A percentile compares a stretch with the other conserved stretches of the same genome.
Conservation (phyloP, 2,329 filamentous ascomycete species). For the Pleurostoma richardsiae region DNA sequence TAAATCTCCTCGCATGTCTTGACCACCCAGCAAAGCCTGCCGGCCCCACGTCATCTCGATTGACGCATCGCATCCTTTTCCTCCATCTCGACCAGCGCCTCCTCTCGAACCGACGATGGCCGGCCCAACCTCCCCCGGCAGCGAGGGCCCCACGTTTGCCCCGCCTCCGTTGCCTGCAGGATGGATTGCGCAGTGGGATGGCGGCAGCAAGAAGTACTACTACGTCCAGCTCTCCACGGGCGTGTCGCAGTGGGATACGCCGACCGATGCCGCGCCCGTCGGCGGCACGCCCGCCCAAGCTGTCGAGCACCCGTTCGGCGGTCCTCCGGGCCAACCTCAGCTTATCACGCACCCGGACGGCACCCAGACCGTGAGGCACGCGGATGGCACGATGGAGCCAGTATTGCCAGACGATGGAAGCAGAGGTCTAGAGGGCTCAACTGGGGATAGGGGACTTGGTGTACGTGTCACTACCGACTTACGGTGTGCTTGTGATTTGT, state of each 20-base stretch:
- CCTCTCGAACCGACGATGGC: slow-evolving; percentile 38
- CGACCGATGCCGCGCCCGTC: slow-evolving; percentile 57
- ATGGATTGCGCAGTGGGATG: slow-evolving; percentile 69
- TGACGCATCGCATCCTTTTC: too few relatives aligned
- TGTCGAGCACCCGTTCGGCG: slow-evolving; percentile 58
- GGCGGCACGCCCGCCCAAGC: slow-evolving; percentile 53
- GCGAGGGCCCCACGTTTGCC: slow-evolving; percentile 53
- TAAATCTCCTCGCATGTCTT: too few relatives aligned
- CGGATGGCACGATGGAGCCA: slow-evolving; percentile 58
- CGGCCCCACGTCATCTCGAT: too few relatives aligned
- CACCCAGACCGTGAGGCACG: slow-evolving; percentile 54
- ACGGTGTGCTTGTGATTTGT: not conserved
- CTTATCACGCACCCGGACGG: slow-evolving; percentile 60
- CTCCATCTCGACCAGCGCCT: not conserved
- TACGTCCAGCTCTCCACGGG: slow-evolving; percentile 70
- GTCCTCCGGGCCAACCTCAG: slow-evolving; percentile 37
- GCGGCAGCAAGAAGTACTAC: slow-evolving; percentile 60
- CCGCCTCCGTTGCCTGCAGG: slow-evolving; percentile 58
- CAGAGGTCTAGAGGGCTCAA: slow-evolving; percentile 33
- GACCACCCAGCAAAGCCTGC: too few relatives aligned
- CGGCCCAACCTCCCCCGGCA: slow-evolving; percentile 52
- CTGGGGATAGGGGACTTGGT: slow-evolving; percentile 58
- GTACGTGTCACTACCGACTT: slow-evolving; percentile 38
- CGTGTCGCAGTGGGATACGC: slow-evolving; percentile 69
- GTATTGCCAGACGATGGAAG: slow-evolving; percentile 36